A percentile compares a stretch with the other conserved stretches of the same genome.
These are phyloP conservation scores for Boletus eberwhitei DNA, from an alignment of 768 basidiomycete genomes.

Conservation along the genomic window DNA sequence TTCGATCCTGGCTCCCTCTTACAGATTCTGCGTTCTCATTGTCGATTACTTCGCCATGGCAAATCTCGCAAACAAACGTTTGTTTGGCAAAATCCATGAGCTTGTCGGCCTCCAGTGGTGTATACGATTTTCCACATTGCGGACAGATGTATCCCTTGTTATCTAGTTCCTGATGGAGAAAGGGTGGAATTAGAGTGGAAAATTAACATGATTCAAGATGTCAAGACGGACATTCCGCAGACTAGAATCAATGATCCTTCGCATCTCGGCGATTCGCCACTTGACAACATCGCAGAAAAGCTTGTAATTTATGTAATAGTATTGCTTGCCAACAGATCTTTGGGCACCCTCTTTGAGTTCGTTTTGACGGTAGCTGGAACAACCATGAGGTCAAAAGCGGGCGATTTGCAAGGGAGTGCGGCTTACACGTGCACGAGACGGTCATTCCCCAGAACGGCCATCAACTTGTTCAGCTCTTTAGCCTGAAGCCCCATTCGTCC, in stretches of 20 bases:
- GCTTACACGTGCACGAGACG: conserved; percentile 75
- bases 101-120: conserved; percentile 80
- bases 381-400: neutral
- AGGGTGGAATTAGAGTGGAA: neutral
- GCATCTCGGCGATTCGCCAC: conserved; percentile 94
- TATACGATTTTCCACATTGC: conserved; percentile 78
- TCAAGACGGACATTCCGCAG: conserved; percentile 71
- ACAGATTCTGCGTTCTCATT: conserved; percentile 89
- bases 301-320: conserved; percentile 96
- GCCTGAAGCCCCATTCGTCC: conserved; percentile 84
- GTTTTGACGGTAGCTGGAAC: conserved; percentile 76
- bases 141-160: conserved; percentile 98
- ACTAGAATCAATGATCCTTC: conserved; percentile 81
- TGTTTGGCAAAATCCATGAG: conserved; percentile 70
- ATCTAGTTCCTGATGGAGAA: conserved; percentile 72
- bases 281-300: conserved; percentile 97
- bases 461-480: conserved; percentile 88
- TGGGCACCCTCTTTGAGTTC: conserved; percentile 89
- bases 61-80: conserved; percentile 82
- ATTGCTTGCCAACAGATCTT: conserved; percentile 83
- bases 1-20: conserved; percentile 84
- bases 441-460: conserved; percentile 76
- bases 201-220: neutral
- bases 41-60: conserved; percentile 81
- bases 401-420: neutral